Percentiles rank a stretch among this genome's conserved stretches.
Conservation (phyloP, 805 yeast species). For the Candida odintsovae region DNA sequence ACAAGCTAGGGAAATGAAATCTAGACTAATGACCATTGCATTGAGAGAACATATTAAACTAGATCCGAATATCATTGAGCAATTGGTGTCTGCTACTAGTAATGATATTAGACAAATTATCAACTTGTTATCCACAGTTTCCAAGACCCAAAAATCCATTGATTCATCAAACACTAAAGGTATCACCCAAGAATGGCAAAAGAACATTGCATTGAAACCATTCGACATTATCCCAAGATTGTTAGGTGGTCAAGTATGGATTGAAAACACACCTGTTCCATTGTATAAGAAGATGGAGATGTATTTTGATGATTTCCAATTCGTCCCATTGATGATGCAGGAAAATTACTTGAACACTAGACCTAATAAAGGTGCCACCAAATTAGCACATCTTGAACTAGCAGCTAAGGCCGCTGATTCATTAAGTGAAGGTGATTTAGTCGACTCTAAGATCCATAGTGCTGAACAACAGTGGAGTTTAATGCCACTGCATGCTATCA, state of each 20-base stretch:
- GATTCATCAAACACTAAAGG: constrained; percentile 57
- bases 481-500: constrained; percentile 83
- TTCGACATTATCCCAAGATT: constrained; percentile 79
- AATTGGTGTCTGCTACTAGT: constrained; percentile 75
- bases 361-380: constrained; percentile 42
- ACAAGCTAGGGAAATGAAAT: constrained; percentile 69
- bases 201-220: constrained; percentile 85
- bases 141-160: constrained; percentile 63
- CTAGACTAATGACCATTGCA: constrained; percentile 88
- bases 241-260: constrained; percentile 54
- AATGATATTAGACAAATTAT: constrained; percentile 94
- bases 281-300: constrained; percentile 80
- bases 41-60: constrained; percentile 74
- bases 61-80: constrained; percentile 76
- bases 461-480: constrained; percentile 93
- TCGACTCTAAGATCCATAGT: constrained; percentile 78
- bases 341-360: constrained; percentile 77
- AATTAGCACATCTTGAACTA: constrained; percentile 50
- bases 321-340: constrained; percentile 93
- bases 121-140: constrained; percentile 78
- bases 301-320: constrained; percentile 91
- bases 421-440: constrained; percentile 78
- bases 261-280: constrained; percentile 44
- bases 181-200: constrained; percentile 73
- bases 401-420: constrained; percentile 80